Evolutionary conservation across 805 yeast species (phyloP).

Genomic region (Pichia manshurica): DNA sequence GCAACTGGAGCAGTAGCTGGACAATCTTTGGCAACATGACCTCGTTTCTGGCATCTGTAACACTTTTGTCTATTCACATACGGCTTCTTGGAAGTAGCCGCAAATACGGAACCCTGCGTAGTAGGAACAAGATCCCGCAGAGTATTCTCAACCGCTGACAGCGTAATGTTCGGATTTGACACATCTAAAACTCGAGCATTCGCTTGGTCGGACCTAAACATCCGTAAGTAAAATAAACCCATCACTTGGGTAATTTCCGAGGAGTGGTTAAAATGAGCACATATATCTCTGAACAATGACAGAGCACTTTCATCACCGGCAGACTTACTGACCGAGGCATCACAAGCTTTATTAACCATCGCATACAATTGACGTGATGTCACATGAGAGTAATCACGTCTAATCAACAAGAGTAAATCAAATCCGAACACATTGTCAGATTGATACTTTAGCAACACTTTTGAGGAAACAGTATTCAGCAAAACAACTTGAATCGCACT

Average conservation of each 20-base stretch:
- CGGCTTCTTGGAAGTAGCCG: neutral
- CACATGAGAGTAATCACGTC: conserved; percentile 3
- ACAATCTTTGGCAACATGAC: neutral
- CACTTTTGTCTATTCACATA: neutral
- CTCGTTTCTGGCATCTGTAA: neutral
- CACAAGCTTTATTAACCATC: neutral
- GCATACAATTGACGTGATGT: neutral
- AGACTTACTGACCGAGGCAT: neutral
- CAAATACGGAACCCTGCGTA: neutral
- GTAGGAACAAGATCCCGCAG: conserved; percentile 1
- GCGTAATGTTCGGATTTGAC: conserved; percentile 1
- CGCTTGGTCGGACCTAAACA: conserved; percentile 3
- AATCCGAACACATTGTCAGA: conserved; percentile 1
- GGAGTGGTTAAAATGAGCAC: conserved; percentile 1
- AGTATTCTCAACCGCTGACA: neutral
- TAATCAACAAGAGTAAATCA: neutral
- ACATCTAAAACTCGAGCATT: conserved; percentile 1
- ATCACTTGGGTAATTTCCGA: neutral
- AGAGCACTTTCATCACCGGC: neutral
- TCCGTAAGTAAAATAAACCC: conserved; percentile 1
- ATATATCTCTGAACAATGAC: neutral
- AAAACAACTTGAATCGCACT: neutral
- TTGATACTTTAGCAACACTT: neutral
- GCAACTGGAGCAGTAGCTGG: neutral
- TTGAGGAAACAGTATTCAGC: neutral